These are phyloP conservation scores for Ajuga reptans DNA, from an alignment of 305 asterid species.

Conservation along the genomic window DNA sequence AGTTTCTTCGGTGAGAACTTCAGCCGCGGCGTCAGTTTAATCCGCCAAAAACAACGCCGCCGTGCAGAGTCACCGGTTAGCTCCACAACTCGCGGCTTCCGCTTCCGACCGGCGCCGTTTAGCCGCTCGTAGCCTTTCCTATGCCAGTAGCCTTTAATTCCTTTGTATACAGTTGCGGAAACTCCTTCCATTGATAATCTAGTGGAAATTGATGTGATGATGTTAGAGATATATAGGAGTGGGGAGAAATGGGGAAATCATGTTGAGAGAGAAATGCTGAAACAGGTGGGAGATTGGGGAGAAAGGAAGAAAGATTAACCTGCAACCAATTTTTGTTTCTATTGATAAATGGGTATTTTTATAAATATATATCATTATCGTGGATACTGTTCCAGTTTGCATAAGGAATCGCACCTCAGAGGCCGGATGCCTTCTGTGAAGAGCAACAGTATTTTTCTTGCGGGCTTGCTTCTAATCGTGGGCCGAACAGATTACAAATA, in stretches of 20 bases:
- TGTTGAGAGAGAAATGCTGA: slow-evolving; percentile 8
- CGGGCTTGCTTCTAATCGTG: too few relatives aligned
- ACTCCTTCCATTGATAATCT: slow-evolving; percentile 30
- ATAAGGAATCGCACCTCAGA: too few relatives aligned
- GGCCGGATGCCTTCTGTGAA: too few relatives aligned
- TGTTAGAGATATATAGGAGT: neutral
- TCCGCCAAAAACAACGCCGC: slow-evolving; percentile 42
- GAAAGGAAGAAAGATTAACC: too few relatives aligned
- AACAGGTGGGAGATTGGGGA: slow-evolving; percentile 31
- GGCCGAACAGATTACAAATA: too few relatives aligned
- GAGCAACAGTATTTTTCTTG: too few relatives aligned
- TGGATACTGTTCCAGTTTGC: too few relatives aligned
- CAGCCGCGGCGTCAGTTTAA: slow-evolving; percentile 40
- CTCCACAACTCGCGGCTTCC: slow-evolving; percentile 23
- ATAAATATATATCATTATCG: too few relatives aligned
- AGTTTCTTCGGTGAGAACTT: too few relatives aligned
- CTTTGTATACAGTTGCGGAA: slow-evolving; percentile 22
- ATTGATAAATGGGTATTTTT: too few relatives aligned
- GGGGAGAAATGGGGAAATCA: slow-evolving; percentile 21
- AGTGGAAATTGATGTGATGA: too few relatives aligned
- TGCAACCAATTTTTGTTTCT: too few relatives aligned
- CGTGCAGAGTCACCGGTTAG: slow-evolving; percentile 1
- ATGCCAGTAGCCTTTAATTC: slow-evolving; percentile 51
- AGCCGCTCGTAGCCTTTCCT: slow-evolving; percentile 46
- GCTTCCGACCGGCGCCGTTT: slow-evolving; percentile 21